Percentiles rank a stretch among this genome's conserved stretches.
Conservation (phyloP, 2,329 filamentous ascomycete genomes). For the Aspergillus caelatus region DNA sequence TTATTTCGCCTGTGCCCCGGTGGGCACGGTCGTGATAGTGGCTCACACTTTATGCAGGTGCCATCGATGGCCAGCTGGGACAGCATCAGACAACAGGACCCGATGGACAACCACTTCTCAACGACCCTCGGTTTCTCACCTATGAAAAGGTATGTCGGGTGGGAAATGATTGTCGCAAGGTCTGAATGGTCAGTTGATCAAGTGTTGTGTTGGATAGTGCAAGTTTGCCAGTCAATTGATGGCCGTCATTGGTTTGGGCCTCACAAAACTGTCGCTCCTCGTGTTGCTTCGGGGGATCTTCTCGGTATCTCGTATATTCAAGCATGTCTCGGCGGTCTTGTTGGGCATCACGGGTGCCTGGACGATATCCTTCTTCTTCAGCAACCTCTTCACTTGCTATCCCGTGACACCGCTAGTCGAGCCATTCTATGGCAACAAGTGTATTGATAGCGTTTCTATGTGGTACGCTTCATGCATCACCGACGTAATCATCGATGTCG, state of each 20-base stretch:
- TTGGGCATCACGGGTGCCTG: background rate
- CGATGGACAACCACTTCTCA: background rate
- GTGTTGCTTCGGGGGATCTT: background rate
- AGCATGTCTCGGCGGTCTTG: background rate
- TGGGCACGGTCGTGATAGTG: background rate
- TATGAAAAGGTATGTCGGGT: background rate
- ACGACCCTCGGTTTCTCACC: background rate
- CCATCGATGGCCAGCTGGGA: background rate
- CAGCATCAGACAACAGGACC: background rate
- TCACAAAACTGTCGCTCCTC: background rate
- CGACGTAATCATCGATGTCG: background rate
- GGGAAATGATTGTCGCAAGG: background rate
- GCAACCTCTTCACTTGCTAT: slow-evolving; percentile 6
- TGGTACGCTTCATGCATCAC: slow-evolving; percentile 2
- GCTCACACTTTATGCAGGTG: background rate
- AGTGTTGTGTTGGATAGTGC: background rate
- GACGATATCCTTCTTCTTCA: slow-evolving; percentile 5
- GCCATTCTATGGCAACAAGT: slow-evolving; percentile 9
- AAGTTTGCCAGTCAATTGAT: background rate
- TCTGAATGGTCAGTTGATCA: background rate
- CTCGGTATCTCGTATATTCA: background rate
- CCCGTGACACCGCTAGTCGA: slow-evolving; percentile 7
- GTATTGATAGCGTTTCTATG: background rate
- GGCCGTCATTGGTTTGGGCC: background rate
- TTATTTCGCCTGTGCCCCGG: background rate